Evolutionary conservation across 495 filamentous ascomycete species (phyloP).

Genomic region (Letharia columbiana): DNA sequence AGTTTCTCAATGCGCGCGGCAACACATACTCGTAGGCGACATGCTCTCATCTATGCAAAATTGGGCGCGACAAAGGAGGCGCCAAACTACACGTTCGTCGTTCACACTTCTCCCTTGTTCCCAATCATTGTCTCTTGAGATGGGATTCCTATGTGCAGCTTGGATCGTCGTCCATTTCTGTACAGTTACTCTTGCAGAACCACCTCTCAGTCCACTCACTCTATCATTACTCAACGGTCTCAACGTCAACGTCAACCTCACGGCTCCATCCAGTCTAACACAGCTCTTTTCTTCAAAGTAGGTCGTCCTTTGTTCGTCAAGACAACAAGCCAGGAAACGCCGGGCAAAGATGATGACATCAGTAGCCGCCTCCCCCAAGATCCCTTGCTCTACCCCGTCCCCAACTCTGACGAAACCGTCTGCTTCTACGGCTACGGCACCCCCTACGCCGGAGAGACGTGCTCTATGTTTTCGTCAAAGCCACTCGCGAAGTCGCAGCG

Average conservation of each 20-base stretch:
- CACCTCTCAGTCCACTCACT: not conserved
- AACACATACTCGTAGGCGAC: not conserved
- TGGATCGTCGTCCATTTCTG: not conserved
- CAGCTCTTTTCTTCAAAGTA: not conserved
- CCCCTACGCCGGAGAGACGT: not conserved
- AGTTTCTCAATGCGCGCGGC: not conserved
- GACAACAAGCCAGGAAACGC: not conserved
- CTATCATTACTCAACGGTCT: not conserved
- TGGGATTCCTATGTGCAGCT: not conserved
- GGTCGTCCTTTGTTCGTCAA: not conserved
- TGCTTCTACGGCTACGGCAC: not conserved
- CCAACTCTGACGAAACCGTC: not conserved
- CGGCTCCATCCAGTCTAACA: not conserved
- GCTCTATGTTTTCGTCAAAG: not conserved
- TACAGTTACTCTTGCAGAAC: not conserved
- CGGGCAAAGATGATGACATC: not conserved
- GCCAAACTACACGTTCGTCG: not conserved
- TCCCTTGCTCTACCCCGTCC: not conserved
- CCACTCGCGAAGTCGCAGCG: not conserved
- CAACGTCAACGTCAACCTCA: not conserved
- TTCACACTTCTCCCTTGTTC: not conserved
- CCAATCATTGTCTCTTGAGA: not conserved
- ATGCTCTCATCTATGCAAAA: not conserved
- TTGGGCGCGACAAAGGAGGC: not conserved
- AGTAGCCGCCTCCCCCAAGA: not conserved